Conservation (phyloP, 495 filamentous ascomycete genomes). For the Penicillium alfredii region DNA sequence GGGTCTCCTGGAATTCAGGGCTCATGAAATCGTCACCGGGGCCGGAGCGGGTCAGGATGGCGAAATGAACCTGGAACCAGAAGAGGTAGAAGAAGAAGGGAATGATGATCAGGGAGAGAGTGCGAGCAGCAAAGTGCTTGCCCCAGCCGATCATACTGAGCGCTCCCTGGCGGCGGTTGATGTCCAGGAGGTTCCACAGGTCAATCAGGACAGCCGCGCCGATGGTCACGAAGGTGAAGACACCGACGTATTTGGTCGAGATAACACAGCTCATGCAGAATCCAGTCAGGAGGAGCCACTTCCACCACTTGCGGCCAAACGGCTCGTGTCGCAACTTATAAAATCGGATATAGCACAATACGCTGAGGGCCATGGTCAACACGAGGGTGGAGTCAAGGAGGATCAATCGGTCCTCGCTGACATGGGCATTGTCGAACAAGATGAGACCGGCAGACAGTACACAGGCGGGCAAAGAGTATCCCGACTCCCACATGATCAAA, state of each 20-base stretch:
- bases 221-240: conserved; percentile 96
- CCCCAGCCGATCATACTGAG: conserved; percentile 71
- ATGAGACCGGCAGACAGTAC: conserved; percentile 79
- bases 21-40: conserved; percentile 99
- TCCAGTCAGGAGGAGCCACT: conserved; percentile 94
- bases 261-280: conserved; percentile 95
- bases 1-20: conserved; percentile 93
- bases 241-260: conserved; percentile 95
- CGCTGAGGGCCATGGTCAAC: conserved; percentile 88
- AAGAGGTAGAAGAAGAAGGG: conserved; percentile 98
- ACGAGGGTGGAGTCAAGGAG: conserved; percentile 92
- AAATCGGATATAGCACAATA: conserved; percentile 93
- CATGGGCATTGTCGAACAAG: conserved; percentile 96
- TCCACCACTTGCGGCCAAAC: conserved; percentile 97
- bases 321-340: conserved; percentile 90
- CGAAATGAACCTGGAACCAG: conserved; percentile 99
- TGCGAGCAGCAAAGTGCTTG: conserved; percentile 85
- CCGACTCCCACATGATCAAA: conserved; percentile 99
- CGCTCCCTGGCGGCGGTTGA: conserved; percentile 72
- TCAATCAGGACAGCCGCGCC: conserved; percentile 90
- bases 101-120: conserved; percentile 74
- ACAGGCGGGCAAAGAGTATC: conserved; percentile 90
- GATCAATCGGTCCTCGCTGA: conserved; percentile 93
- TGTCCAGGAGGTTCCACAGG: conserved; percentile 88
- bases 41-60: conserved; percentile 79